phyloP scores from a whole-genome alignment of 495 filamentous ascomycete species.

The Monascus purpureus region DNA sequence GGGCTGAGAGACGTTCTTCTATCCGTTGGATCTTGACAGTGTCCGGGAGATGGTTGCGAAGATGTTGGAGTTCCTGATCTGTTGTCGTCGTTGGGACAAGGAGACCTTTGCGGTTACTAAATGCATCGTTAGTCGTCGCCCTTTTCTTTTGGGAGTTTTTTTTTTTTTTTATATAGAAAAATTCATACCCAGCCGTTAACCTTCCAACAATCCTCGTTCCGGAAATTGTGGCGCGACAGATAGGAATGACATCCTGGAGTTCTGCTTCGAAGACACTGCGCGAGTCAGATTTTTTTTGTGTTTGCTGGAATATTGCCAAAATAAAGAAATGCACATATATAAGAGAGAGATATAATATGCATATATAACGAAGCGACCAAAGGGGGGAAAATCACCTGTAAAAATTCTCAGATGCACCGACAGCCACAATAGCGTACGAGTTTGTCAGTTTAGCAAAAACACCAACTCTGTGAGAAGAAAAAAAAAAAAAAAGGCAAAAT shows the following conservation, averaged over 20 bases:
- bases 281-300: too few relatives aligned
- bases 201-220: constrained; percentile 91
- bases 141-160: constrained; percentile 1
- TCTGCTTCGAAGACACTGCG: constrained; percentile 82
- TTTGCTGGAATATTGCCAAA: too few relatives aligned
- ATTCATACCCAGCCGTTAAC: constrained; percentile 77
- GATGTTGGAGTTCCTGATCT: constrained; percentile 94
- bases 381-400: too few relatives aligned
- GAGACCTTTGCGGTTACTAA: constrained; percentile 86
- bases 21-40: constrained; percentile 84
- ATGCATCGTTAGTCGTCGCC: neutral
- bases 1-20: constrained; percentile 88
- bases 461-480: constrained; percentile 53
- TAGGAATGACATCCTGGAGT: constrained; percentile 92
- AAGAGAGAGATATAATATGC: too few relatives aligned
- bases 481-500: too few relatives aligned
- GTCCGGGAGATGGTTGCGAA: constrained; percentile 88
- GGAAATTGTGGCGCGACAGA: constrained; percentile 94
- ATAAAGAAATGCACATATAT: too few relatives aligned
- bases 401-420: constrained; percentile 95
- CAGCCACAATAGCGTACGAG: constrained; percentile 82
- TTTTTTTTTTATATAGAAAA: neutral
- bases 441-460: constrained; percentile 95
- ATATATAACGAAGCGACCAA: too few relatives aligned
- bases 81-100: constrained; percentile 92